Evolutionary conservation across 441 rosid genomes (phyloP).

Genomic region (Iberis amara): DNA sequence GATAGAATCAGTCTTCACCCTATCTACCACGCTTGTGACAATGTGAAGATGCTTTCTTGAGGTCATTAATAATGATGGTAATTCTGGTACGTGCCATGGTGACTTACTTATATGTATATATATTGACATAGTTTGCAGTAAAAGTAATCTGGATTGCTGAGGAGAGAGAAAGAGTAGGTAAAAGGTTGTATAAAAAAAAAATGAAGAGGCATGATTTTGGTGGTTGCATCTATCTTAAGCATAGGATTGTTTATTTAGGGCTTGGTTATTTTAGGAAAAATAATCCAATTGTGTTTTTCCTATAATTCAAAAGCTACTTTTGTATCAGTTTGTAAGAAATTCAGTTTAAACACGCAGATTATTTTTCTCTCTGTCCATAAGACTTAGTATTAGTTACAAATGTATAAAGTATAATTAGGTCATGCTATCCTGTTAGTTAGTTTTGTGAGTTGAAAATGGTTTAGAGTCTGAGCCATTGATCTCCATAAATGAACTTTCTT

Average conservation of each 20-base stretch:
- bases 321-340: slow-evolving; percentile 20
- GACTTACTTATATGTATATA: slow-evolving; percentile 36
- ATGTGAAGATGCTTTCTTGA: slow-evolving; percentile 34
- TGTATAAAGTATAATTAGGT: slow-evolving; percentile 18
- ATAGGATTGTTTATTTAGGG: slow-evolving; percentile 17
- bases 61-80: slow-evolving; percentile 29
- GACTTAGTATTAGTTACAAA: slow-evolving; percentile 25
- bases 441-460: background rate
- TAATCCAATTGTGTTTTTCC: slow-evolving; percentile 8
- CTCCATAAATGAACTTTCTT: slow-evolving; percentile 58
- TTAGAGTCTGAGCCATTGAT: slow-evolving; percentile 70
- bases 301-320: slow-evolving; percentile 15
- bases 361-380: background rate
- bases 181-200: slow-evolving; percentile 32
- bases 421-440: slow-evolving; percentile 25
- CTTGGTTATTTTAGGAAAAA: slow-evolving; percentile 5
- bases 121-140: slow-evolving; percentile 32
- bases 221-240: slow-evolving; percentile 29
- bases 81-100: slow-evolving; percentile 26
- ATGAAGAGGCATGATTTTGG: slow-evolving; percentile 37
- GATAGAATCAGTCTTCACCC: slow-evolving; percentile 36
- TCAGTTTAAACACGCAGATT: slow-evolving; percentile 9
- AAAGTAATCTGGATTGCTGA: slow-evolving; percentile 26
- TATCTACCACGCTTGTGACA: slow-evolving; percentile 41
- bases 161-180: slow-evolving; percentile 26